Percentiles rank a stretch among this genome's conserved stretches.
Conservation (phyloP, 495 filamentous ascomycete species). For the Neurospora sp. region DNA sequence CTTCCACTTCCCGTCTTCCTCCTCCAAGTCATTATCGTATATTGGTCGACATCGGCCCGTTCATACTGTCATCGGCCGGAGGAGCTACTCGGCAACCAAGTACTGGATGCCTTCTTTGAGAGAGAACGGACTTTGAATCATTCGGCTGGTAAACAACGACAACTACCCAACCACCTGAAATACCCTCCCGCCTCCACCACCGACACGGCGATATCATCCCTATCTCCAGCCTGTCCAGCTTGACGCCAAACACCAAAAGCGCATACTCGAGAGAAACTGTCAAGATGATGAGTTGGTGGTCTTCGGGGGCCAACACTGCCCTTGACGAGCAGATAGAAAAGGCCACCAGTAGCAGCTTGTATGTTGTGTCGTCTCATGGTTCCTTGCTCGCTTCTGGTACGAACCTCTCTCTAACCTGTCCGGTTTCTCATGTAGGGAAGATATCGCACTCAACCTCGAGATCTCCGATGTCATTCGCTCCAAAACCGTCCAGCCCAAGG, state of each 20-base stretch:
- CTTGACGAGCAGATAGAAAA: slow-evolving; percentile 95
- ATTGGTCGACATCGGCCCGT: background rate
- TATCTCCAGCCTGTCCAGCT: background rate
- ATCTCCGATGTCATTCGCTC: slow-evolving; percentile 94
- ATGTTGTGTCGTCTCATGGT: slow-evolving; percentile 18
- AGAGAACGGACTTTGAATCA: background rate
- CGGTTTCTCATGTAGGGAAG: slow-evolving; percentile 52
- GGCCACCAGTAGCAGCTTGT: slow-evolving; percentile 89
- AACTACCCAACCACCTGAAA: background rate
- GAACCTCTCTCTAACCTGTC: slow-evolving; percentile 11
- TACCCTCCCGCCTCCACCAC: background rate
- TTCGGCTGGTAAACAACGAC: background rate
- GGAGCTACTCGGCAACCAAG: background rate
- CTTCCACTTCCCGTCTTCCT: background rate
- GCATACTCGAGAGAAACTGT: slow-evolving; percentile 1
- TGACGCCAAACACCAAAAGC: slow-evolving; percentile 1
- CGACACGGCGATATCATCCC: background rate
- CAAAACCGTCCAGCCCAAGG: slow-evolving; percentile 92
- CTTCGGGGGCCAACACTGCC: slow-evolving; percentile 61
- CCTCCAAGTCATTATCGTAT: background rate
- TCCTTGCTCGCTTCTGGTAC: background rate
- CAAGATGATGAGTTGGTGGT: slow-evolving; percentile 85
- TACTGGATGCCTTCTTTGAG: background rate
- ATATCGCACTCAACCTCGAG: slow-evolving; percentile 92
- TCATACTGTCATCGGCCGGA: background rate